Percentiles rank a stretch among this genome's conserved stretches.
phyloP scores from a whole-genome alignment of 2,329 filamentous ascomycete genomes.

The Stagonosporopsis rhizophila region DNA sequence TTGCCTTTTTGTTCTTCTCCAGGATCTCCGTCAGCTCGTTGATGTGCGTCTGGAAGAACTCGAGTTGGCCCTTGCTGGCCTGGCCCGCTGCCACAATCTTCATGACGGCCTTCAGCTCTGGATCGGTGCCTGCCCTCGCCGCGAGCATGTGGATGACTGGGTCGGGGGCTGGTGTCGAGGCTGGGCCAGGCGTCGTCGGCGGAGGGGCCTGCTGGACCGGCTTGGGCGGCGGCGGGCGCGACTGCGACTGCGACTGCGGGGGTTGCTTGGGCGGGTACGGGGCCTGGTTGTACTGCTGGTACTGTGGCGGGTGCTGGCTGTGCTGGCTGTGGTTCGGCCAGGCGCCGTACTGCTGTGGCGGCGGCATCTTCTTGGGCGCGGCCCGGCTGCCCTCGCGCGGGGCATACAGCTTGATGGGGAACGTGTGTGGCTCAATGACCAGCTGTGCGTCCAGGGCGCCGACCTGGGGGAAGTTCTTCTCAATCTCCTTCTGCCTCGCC shows the following conservation, averaged over 20 bases:
- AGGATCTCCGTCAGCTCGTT: slow-evolving; percentile 72
- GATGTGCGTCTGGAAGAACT: slow-evolving; percentile 80
- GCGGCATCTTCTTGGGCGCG: slow-evolving; percentile 39
- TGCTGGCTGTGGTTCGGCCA: slow-evolving; percentile 46
- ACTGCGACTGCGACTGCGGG: slow-evolving; percentile 39
- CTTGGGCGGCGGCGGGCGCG: slow-evolving; percentile 43
- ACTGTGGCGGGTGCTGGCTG: slow-evolving; percentile 31
- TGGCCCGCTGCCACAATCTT: slow-evolving; percentile 80
- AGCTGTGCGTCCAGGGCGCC: slow-evolving; percentile 63
- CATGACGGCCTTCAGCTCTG: slow-evolving; percentile 78
- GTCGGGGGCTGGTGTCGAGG: slow-evolving; percentile 60
- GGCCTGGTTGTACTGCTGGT: slow-evolving; percentile 20
- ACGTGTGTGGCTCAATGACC: slow-evolving; percentile 79
- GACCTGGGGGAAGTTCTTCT: slow-evolving; percentile 48
- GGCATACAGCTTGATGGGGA: slow-evolving; percentile 65
- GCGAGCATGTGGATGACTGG: slow-evolving; percentile 83
- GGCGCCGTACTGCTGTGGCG: slow-evolving; percentile 37
- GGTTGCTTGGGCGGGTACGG: slow-evolving; percentile 17
- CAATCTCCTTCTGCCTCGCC: slow-evolving; percentile 67
- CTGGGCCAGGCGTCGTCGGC: slow-evolving; percentile 25
- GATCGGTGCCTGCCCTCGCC: slow-evolving; percentile 75
- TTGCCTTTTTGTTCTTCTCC: slow-evolving; percentile 49
- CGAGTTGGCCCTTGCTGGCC: slow-evolving; percentile 73
- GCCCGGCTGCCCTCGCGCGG: slow-evolving; percentile 37
- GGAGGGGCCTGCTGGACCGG: slow-evolving; percentile 35